phyloP scores from a whole-genome alignment of 2,329 filamentous ascomycete species.

The Talaromyces sp. region DNA sequence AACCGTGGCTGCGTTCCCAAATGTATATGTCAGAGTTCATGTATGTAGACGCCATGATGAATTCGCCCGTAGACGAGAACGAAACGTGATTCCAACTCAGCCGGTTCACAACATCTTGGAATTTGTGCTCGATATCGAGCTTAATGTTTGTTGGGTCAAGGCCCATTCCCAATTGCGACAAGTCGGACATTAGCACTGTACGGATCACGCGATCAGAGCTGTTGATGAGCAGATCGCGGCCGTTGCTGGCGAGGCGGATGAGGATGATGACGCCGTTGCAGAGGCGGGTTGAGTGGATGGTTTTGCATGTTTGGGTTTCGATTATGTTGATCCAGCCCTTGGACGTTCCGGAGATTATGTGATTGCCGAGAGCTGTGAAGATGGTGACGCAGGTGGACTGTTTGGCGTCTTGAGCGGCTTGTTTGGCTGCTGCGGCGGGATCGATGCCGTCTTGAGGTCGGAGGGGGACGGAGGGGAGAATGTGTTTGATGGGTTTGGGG shows the following conservation, averaged over 20 bases:
- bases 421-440: slow-evolving; percentile 65
- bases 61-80: slow-evolving; percentile 90
- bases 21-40: slow-evolving; percentile 99
- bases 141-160: slow-evolving; percentile 82
- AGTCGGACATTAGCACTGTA: slow-evolving; percentile 83
- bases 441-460: slow-evolving; percentile 66
- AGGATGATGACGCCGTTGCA: slow-evolving; percentile 85
- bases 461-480: slow-evolving; percentile 76
- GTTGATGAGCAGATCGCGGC: slow-evolving; percentile 84
- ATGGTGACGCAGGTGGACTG: slow-evolving; percentile 91
- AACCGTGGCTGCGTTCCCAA: slow-evolving; percentile 92
- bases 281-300: slow-evolving; percentile 85
- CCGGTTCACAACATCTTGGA: slow-evolving; percentile 93
- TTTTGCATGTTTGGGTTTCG: slow-evolving; percentile 71
- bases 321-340: slow-evolving; percentile 97
- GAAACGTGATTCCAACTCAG: slow-evolving; percentile 96
- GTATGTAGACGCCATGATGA: slow-evolving; percentile 91
- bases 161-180: slow-evolving; percentile 50
- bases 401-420: slow-evolving; percentile 85
- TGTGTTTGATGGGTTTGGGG: slow-evolving; percentile 66
- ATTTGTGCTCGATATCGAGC: slow-evolving; percentile 92
- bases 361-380: slow-evolving; percentile 78
- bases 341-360: slow-evolving; percentile 88
- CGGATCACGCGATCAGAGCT: slow-evolving; percentile 92
- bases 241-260: slow-evolving; percentile 76